Evolutionary conservation across 805 yeast species (phyloP).

Genomic region (Candida sakaeoensis): DNA sequence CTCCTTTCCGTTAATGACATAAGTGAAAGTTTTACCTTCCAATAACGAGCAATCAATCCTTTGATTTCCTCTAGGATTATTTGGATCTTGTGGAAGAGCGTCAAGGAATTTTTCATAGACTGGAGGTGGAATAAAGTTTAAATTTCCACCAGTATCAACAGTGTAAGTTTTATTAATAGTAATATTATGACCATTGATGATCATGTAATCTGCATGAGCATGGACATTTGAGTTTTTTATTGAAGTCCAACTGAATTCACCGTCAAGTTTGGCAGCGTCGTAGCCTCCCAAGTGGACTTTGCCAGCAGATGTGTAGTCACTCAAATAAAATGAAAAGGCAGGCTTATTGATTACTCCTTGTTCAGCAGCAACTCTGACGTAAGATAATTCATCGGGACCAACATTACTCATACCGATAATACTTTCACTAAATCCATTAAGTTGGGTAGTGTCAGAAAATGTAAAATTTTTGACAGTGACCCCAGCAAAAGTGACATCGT

Average conservation of each 20-base stretch:
- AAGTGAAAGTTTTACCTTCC: constrained; percentile 2
- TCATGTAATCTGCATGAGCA: constrained; percentile 2
- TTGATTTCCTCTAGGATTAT: background rate
- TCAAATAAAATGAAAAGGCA: background rate
- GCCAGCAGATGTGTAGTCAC: background rate
- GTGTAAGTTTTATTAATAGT: background rate
- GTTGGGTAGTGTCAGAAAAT: background rate
- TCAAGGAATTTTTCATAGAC: background rate
- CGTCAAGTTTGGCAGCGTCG: constrained; percentile 1
- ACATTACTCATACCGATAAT: constrained; percentile 10
- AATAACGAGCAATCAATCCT: background rate
- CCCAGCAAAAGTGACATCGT: constrained; percentile 13
- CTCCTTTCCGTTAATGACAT: constrained; percentile 1
- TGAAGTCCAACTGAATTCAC: constrained; percentile 1
- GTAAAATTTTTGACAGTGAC: background rate
- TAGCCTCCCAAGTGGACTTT: constrained; percentile 4
- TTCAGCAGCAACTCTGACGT: background rate
- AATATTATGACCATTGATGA: constrained; percentile 3
- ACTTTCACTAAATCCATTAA: constrained; percentile 16
- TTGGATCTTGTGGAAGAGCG: background rate
- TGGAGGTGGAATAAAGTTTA: background rate
- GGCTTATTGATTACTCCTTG: constrained; percentile 4
- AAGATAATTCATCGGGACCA: no score
- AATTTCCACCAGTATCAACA: constrained; percentile 2
- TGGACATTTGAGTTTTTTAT: background rate